Base-by-base conservation (phyloP, 306 rosid species). In the Fagus sylvatica region DNA sequence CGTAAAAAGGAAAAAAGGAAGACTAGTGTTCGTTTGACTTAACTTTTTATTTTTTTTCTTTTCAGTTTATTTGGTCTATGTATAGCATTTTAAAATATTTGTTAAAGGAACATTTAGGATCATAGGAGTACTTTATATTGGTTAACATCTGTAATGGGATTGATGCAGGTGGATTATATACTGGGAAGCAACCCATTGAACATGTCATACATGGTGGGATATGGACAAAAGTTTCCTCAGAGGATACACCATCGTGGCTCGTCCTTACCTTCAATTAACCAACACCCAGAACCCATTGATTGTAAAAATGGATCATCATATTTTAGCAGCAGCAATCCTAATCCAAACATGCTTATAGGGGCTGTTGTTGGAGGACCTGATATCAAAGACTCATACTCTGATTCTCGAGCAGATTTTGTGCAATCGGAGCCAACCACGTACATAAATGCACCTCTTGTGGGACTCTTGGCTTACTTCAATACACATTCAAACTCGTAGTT, bases 161-260 rank as follows among this genome's bases (percentile, higher is more conserved):
- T 16, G 1, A 7, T 67, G 71, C 82, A 90, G 94, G 91, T 82
- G 71, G 94, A 90, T 80, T 90, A 90, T 80, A 84, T 86, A 65
- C 68, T 90, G 10, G 89, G 91, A 53, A 86, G 78, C 62, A 87
- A 90, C 68, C 94, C 94, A 43, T 5, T 78, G 78, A 73, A 73
- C 1, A 90, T 88, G 90, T 88, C 94, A 39, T 90, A 90, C 79
- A 90, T 86, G 94, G 89, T 86, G 34, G 94, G 94, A 72, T 86
- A 86, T 30, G 86, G 91, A 33, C 17, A 40, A 49, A 86, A 84
- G 28, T 86, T 60, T 77, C 91, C 90, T 1, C 61, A 71, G 33
- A 82, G 74, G 65, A 87, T 90, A 67, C 91, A 90, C 71, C 90
- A 90, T 66, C 90, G 87, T 11, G 88, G 82, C 0, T 88, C 94